Evolutionary conservation across 805 yeast genomes (phyloP), one percentile per base, ranked within the genome.

Genomic region (Saturnispora gosingensis): DNA sequence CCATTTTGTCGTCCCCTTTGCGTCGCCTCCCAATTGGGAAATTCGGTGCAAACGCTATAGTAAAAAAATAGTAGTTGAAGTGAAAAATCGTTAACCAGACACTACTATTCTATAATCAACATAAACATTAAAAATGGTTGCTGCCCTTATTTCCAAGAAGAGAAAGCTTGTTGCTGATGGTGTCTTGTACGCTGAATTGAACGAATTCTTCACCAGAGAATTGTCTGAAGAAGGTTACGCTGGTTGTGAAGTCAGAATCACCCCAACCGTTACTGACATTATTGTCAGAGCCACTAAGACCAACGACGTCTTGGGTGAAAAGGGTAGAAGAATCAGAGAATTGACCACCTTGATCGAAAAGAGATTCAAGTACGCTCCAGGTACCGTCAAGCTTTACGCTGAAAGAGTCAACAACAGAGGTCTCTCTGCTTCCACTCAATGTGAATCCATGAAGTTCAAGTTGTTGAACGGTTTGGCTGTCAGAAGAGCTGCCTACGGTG

Each of bases 401-500:
- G 99, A 93, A 84, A 87, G 97, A 80, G 96, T 93, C 68, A 96
- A 89, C 80, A 96, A 89, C 81, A 88, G 98, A 78, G 99, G 98
- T 82, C 82, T 93, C 65, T 91, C 98, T 61, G 98, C 99, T 69
- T 96, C 95, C 70, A 96, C 97, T 67, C 99, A 93, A 82, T 96
- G 97, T 74, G 99, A 93, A 83, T 93, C 97, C 67, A 83, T 93
- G 74, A 89, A 89, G 76, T 86, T 90, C 89, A 93, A 93, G 82
- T 84, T 93, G 69, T 86, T 93, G 72, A 86, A 85, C 80, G 99
- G 99, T 82, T 85, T 93, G 72, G 96, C 98, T 71, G 89, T 93
- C 81, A 89, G 99, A 83, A 88, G 99, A 82, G 99, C 99, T 67
- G 98, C 98, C 69, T 93, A 93, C 88, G 98, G 98, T 88, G 98